Evolutionary conservation across 2,329 filamentous ascomycete genomes (phyloP), one percentile per base, ranked within the genome.

Genomic region (Westerdykella aurantiaca): DNA sequence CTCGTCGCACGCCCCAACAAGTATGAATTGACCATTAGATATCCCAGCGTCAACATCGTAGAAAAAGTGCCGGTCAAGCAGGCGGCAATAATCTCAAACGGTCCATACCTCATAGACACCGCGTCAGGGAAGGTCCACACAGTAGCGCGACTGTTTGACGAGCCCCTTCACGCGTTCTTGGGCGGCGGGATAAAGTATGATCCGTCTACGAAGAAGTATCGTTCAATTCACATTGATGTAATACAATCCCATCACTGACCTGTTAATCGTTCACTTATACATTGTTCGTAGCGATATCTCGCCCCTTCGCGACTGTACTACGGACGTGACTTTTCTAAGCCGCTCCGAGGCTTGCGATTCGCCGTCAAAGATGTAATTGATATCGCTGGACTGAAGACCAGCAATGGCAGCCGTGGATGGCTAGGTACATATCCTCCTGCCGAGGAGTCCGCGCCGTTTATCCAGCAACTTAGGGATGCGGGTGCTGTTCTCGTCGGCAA

Each of bases 401-500:
- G 11, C 6, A 13, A 11, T 9, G 14, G 41, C 1, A 45, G 21
- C 35, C 31, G 43, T 4, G 46, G 38, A 2, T 48, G 38, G 23
- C 29, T 33, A 21, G 6, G 23, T 1, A 12, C 21, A 10, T 42
- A 45, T 35, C 18, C 14, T 18, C 11, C 13, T 2, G 31, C 33
- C 6, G 14, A 34, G 17, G 37, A 39, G 5, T 38, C 38, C 5
- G 38, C 46, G 4, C 13, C 17, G 5, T 33, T 34, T 31, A 17
- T 48, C 23, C 38, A 48, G 23, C 16, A 29, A 4, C 25, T 48
- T 4, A 11, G 42, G 3, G 29, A 21, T 23, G 23, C 31, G 10
- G 46, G 43, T 12, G 42, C 33, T 18, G 57, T 76, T 6, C 57
- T 78, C 6, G 63, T 78, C 0, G 74, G 75, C 1, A 77, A 76